Conservation (phyloP, 768 basidiomycete genomes). For the Amanita fuliginea region DNA sequence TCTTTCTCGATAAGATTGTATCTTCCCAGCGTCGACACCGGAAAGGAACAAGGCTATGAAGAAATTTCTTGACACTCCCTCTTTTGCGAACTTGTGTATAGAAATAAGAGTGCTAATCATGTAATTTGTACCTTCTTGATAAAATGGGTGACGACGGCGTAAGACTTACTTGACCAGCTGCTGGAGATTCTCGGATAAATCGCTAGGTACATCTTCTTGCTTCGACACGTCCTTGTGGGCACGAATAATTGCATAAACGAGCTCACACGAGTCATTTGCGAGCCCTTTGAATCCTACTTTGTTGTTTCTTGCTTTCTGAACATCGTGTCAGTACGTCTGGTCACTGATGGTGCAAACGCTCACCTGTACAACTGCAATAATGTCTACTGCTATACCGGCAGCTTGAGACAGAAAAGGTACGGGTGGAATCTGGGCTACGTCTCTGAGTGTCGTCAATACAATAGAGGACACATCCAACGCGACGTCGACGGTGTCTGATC, state of each 20-base stretch:
- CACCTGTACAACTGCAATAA: conserved; percentile 1
- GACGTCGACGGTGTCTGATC: background rate
- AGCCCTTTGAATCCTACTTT: conserved; percentile 1
- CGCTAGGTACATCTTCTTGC: background rate
- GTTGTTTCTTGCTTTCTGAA: background rate
- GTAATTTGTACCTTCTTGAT: background rate
- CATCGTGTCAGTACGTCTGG: background rate
- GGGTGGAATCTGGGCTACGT: conserved; percentile 1
- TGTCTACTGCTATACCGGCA: conserved; percentile 1
- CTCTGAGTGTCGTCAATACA: conserved; percentile 1
- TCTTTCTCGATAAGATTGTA: conserved; percentile 2
- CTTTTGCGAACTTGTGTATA: background rate
- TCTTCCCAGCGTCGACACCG: conserved; percentile 1
- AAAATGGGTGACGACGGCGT: background rate
- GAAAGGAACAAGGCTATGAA: background rate
- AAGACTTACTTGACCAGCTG: conserved; percentile 5
- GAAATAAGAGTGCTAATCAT: background rate
- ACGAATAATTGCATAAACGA: conserved; percentile 6
- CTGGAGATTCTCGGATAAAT: background rate
- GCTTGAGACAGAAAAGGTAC: conserved; percentile 1
- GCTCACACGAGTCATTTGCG: conserved; percentile 2
- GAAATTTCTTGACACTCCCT: background rate
- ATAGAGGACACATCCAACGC: background rate
- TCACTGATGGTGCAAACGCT: background rate
- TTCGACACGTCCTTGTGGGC: background rate